Conservation (phyloP, 2,329 filamentous ascomycete genomes). For the Metarhizium guizhouense region DNA sequence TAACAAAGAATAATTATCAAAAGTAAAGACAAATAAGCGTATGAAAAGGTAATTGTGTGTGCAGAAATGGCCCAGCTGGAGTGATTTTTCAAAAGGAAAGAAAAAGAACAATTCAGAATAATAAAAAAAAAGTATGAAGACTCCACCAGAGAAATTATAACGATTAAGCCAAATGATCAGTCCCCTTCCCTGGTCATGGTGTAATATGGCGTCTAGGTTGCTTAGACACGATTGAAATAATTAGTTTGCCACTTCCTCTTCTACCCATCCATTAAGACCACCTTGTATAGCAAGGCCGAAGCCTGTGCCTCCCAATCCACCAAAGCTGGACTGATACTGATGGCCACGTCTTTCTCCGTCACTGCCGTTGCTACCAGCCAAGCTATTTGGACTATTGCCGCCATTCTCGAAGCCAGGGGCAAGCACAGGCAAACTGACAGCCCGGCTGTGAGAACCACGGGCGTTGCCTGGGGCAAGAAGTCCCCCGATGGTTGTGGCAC, state of each 20-base stretch:
- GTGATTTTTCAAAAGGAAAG: conserved; percentile 10
- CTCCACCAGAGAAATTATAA: neutral
- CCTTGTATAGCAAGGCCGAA: conserved; percentile 56
- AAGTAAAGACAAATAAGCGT: conserved; percentile 2
- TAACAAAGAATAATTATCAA: conserved; percentile 7
- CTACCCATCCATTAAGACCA: conserved; percentile 58
- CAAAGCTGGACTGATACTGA: conserved; percentile 56
- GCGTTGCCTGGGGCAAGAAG: conserved; percentile 63
- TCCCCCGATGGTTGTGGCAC: conserved; percentile 63
- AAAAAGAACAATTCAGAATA: conserved; percentile 11
- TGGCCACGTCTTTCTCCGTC: conserved; percentile 53
- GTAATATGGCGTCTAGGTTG: neutral
- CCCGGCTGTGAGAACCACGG: conserved; percentile 61
- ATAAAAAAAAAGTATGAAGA: neutral
- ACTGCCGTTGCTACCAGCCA: conserved; percentile 33
- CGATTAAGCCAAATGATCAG: neutral
- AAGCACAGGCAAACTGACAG: conserved; percentile 76
- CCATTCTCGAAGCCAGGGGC: conserved; percentile 56
- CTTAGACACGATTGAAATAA: conserved; percentile 8
- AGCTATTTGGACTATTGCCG: conserved; percentile 40
- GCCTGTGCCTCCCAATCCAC: conserved; percentile 46
- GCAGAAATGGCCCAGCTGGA: neutral
- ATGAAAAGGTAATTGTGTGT: neutral
- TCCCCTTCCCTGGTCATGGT: neutral
- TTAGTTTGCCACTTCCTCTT: conserved; percentile 56